Evolutionary conservation across 2,329 filamentous ascomycete genomes (phyloP), one percentile per base, ranked within the genome.

Genomic region (Aspergillus sclerotialis): DNA sequence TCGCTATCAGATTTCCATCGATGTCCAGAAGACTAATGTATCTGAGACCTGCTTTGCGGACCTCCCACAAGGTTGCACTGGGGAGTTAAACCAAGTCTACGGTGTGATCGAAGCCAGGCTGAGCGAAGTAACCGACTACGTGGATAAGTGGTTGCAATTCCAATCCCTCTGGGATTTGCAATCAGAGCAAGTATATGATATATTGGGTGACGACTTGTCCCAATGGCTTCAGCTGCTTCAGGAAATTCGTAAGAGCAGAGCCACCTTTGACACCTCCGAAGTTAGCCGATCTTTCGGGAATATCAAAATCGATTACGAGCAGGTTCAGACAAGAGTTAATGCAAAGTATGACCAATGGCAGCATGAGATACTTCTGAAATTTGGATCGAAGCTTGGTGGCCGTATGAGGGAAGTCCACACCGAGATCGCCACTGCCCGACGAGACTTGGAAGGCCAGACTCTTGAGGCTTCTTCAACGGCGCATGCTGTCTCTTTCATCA

Each of bases 271-370:
- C 56, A 98, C 90, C 1, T 93, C 90, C 7, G 92, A 95, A 57
- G 86, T 93, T 45, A 92, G 83, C 60, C 83, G 85, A 25, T 84
- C 83, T 1, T 98, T 99, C 56, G 92, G 92, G 4, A 90, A 94
- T 60, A 80, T 96, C 35, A 87, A 84, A 4, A 88, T 99, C 53
- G 90, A 98, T 59, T 98, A 98, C 54, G 92, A 96, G 52, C 93
- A 98, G 61, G 92, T 98, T 0, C 93, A 98, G 63, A 87, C 90
- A 37, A 95, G 94, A 63, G 92, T 99, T 60, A 98, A 96, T 53
- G 87, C 88, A 50, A 98, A 96, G 61, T 99, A 98, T 57, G 93
- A 99, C 56, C 90, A 96, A 60, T 98, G 93, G 92, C 92, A 99
- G 61, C 87, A 95, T 51, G 92, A 99, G 46, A 94, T 98, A 36